Evolutionary conservation across 192 early-diverging fungal genomes (phyloP), one percentile per base, ranked within the genome.

Genomic region (Fimicolochytrium jonesii): DNA sequence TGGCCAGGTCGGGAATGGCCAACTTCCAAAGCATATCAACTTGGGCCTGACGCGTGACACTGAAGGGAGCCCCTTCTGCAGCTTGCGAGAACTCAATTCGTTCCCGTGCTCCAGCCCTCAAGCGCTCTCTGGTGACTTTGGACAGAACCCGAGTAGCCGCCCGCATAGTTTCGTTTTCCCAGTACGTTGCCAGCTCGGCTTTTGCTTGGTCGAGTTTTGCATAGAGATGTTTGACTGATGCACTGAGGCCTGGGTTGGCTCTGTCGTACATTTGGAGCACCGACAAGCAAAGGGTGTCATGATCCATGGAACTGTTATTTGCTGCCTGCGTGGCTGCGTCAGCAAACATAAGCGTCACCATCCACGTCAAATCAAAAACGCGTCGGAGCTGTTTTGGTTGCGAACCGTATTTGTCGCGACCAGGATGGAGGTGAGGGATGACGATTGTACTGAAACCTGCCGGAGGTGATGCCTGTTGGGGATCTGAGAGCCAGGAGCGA

Each of bases 401-500:
- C 9, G 43, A 10, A 5, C 58, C 58, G 33, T 60, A 60, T 29
- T 60, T 60, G 58, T 60, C 58, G 17, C 33, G n/a, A 11, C 58
- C 58, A 29, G 58, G 58, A 26, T 60, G 0, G 43, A 37, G 13
- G 29, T 60, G 58, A 7, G 58, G 58, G 22, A 60, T 29, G 26
- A 45, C 45, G 33, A 60, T 60, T n/a, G 58, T 60, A 0, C 35
- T 17, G 25, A 46, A 60, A 1, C 58, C 58, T 6, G 42, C 41
- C 7, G 58, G 58, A 2, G 58, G 58, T 29, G 2, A 7, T 10
- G 18, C n/a, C 30, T 0, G 23, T 20, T 20, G 6, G 20, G 20
- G 13, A 30, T 44, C 5, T 1, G 26, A 17, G 1, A 60, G 43
- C 58, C 58, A 60, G 22, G 11, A 41, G 2, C 20, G n/a, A 13